Evolutionary conservation across 495 filamentous ascomycete species (phyloP), one percentile per base, ranked within the genome.

Genomic region (Collariella sp.): DNA sequence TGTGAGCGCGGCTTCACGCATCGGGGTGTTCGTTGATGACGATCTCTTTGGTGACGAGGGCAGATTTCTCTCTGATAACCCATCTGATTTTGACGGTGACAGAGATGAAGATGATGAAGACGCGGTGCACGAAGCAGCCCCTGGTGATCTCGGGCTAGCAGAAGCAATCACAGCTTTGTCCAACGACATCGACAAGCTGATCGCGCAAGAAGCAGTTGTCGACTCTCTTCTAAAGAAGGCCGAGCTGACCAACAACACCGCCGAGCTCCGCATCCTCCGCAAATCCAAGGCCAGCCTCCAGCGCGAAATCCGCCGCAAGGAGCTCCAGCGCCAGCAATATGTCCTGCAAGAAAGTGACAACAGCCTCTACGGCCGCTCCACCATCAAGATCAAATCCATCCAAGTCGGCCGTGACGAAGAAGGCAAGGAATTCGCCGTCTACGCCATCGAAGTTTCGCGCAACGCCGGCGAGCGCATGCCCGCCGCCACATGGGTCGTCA

Each of bases 271-370:
- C 52, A 97, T 99, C 38, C 67, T 99, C 31, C 82, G 87, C 34
- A 99, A 99, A 67, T 96, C 91, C 3, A 95, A 91, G 64, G 83
- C 87, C 15, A 96, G 91, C 65, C 75, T 99, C 54, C 84, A 95
- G 62, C 79, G 91, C 39, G 94, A 99, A 65, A 89, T 96, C 35
- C 79, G 88, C 36, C 82, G 93, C 26, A 97, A 97, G 67, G 93
- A 96, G 70, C 77, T 99, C 63, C 94, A 99, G 69, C 78, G 89
- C 38, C 91, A 96, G 69, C 94, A 97, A 67, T 99, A 97, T 61
- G 89, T 94, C 57, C 83, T 96, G 36, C 94, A 99, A 67, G 91
- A 97, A 67, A 95, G 89, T 64, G 94, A 97, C 62, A 99, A 97
- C 69, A 96, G 90, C 67, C 74, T 99, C 38, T 96, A 93, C 67